A percentile compares a stretch with the other conserved stretches of the same genome.
These are phyloP conservation scores for Pseudogymnoascus sp. DNA, from an alignment of 2,329 filamentous ascomycete species.

Conservation along the genomic window DNA sequence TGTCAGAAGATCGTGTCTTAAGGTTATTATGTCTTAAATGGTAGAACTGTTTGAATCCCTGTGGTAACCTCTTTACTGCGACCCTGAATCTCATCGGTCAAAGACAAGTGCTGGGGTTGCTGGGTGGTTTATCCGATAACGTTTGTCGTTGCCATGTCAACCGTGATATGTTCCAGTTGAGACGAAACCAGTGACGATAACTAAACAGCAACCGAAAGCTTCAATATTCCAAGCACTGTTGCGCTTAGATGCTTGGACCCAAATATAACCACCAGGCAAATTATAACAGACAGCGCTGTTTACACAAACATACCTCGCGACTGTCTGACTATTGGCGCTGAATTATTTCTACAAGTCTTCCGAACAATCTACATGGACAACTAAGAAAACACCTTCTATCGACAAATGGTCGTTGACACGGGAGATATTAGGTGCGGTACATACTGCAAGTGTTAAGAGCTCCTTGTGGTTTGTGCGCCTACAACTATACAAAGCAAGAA, in stretches of 20 bases:
- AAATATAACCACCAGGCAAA: background rate
- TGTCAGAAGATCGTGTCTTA: background rate
- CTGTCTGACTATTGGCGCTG: background rate
- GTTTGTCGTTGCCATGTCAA: background rate
- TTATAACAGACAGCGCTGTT: background rate
- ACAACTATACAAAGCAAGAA: background rate
- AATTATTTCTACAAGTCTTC: background rate
- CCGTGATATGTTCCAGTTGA: background rate
- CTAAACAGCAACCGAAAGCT: conserved; percentile 2
- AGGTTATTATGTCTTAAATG: conserved; percentile 3
- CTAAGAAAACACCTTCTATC: background rate
- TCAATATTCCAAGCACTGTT: conserved; percentile 1
- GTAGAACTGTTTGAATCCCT: conserved; percentile 2
- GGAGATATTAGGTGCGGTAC: conserved; percentile 1
- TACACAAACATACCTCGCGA: background rate
- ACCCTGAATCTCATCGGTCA: background rate
- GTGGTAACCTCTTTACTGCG: background rate
- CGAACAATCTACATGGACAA: background rate
- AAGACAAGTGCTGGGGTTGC: background rate
- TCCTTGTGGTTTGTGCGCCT: background rate
- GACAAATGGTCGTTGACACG: background rate
- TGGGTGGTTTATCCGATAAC: conserved; percentile 1
- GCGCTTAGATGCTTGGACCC: background rate
- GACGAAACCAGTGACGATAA: background rate
- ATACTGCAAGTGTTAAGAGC: background rate